Base-by-base conservation (phyloP, 2,329 filamentous ascomycete genomes). In the Hymenoscyphus scutula region DNA sequence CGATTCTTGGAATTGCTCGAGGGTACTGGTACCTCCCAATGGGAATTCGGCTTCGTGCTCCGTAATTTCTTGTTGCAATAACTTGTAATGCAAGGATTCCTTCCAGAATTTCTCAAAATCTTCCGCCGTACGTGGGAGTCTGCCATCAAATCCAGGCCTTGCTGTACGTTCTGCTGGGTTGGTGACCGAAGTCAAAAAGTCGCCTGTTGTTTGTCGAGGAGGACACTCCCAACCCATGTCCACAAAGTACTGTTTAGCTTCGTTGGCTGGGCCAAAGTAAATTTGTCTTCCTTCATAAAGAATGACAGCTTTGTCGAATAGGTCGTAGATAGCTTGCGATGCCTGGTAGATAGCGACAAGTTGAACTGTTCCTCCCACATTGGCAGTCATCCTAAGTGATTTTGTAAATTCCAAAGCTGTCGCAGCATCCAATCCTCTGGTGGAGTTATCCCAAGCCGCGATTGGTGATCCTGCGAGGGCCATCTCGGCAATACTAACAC, bases 401-500 rank as follows among this genome's bases (percentile, higher is more conserved):
- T 88, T 81, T 2, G 89, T 87, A 65, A 92, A 93, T 69, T 91
- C 88, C 37, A 91, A 76, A 0, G 90, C 89, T 0, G 88, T 92
- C 6, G 86, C 87, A 0, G 88, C 87, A 74, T 94, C 90, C 0
- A 94, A 80, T 11, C 90, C 90, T 61, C 84, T 81, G 0, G 90
- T 93, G 6, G 69, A 65, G 53, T 74, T 74, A 51, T 73, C 71
- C 71, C 71, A 73, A 19, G 67, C 57, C 10, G 68, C 68, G 56
- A 75, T 71, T 45, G 82, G 86, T 0, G 86, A 84, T 17, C 80
- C 75, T 1, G 78, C 79, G 10, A 83, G 82, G 0, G 84, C 83
- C 67, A 90, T 91, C 74, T 95, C 91, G 0, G 89, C 90, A 63
- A 95, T 92, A 53, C 87, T 90, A 7, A 95, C 91, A 73, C 92